Base-by-base conservation (phyloP, 495 filamentous ascomycete genomes). In the Lentithecium fluviatile region DNA sequence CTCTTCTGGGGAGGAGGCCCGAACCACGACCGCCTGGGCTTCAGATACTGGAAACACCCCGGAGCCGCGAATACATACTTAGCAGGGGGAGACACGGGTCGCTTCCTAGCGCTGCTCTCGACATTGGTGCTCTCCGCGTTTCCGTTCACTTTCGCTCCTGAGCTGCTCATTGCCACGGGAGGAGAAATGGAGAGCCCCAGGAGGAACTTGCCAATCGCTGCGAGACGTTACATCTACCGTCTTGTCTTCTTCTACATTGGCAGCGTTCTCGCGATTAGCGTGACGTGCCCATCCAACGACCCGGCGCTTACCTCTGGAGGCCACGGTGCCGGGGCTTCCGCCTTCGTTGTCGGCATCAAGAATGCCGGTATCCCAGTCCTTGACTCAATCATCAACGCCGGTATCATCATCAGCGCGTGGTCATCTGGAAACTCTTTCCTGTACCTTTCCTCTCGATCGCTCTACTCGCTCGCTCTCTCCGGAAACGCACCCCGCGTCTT, bases 401-500 rank as follows among this genome's bases (percentile, higher is more conserved):
- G 86, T 5, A 88, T 92, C 50, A 78, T 89, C 40, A 83, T 87
- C 10, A 88, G 85, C 2, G 88, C 86, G 1, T 87, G 88, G 76
- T 84, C 82, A 7, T 83, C 83, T 19, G 84, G 78, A 34, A 85
- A 85, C 64, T 80, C 80, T 1, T 86, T 83, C 72, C 74, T 87
- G 15, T 83, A 79, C 65, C 70, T 79, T 8, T 76, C 80, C 5
- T 82, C 81, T 2, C 82, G 82, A n/a, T 74, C 71, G 1, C 70
- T 83, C 21, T 77, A 73, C 57, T 70, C 76, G 7, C 70, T 83
- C 53, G 75, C 73, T 0, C 58, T 69, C 19, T 65, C 59, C 26
- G 70, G 70, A 6, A 69, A 70, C 40, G 73, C 73, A 5, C 73
- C 73, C 0, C 42, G 26, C 24, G 57, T 74, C 49, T 70, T 74